phyloP scores from a whole-genome alignment of 306 rosid genomes.

The Glycine tomentella region DNA sequence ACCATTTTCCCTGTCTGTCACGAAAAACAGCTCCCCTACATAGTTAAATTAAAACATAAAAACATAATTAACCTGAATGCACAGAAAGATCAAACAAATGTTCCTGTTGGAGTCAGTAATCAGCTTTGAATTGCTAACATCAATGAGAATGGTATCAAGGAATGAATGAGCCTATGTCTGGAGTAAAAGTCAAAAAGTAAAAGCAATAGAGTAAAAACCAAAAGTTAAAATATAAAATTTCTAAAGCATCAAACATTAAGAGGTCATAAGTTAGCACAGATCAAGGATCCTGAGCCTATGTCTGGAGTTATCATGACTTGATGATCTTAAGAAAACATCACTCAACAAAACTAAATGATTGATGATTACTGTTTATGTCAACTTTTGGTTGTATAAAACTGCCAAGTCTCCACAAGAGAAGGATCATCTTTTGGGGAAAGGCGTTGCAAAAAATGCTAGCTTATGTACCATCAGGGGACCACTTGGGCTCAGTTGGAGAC shows the following conservation, averaged over 20 bases:
- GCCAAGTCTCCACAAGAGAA: not conserved
- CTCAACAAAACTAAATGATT: conserved; percentile 28
- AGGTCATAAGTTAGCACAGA: conserved; percentile 27
- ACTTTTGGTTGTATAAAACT: conserved; percentile 16
- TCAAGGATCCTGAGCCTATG: not conserved
- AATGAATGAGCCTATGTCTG: not conserved
- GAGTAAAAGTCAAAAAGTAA: not conserved
- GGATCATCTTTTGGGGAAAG: not conserved
- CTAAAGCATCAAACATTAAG: conserved; percentile 2
- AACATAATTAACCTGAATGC: conserved; percentile 30
- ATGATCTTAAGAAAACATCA: conserved; percentile 19
- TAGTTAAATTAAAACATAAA: conserved; percentile 38
- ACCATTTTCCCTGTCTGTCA: conserved; percentile 83
- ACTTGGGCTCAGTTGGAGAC: conserved; percentile 94
- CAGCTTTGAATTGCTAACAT: conserved; percentile 25
- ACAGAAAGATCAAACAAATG: conserved; percentile 31
- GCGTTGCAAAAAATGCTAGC: not conserved
- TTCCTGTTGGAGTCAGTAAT: conserved; percentile 10
- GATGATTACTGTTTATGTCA: conserved; percentile 4
- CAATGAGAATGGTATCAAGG: not conserved
- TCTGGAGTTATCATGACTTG: conserved; percentile 5
- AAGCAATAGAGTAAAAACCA: conserved; percentile 30
- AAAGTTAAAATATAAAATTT: not conserved
- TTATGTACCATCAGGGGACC: conserved; percentile 82
- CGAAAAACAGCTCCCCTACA: conserved; percentile 90